Conservation (phyloP, 352 stramenopile genomes). For the Pythium dissotocum region DNA sequence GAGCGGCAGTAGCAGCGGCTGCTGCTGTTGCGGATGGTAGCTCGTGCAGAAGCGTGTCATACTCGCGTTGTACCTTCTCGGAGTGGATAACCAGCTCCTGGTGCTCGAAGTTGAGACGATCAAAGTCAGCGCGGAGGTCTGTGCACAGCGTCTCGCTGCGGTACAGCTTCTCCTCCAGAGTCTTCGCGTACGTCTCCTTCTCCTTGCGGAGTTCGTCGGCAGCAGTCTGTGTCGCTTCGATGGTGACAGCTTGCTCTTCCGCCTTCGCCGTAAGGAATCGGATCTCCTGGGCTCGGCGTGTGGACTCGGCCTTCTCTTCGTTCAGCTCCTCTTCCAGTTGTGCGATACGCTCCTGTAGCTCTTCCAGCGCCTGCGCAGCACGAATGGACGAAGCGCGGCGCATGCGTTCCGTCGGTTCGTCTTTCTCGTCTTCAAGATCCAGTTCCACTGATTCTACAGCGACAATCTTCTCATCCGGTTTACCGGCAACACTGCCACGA, state of each 20-base stretch:
- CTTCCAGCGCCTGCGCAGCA: conserved; percentile 57
- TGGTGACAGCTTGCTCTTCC: conserved; percentile 55
- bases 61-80: conserved; percentile 76
- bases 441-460: conserved; percentile 26
- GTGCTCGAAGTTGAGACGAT: conserved; percentile 81
- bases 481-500: conserved; percentile 13
- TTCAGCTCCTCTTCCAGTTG: conserved; percentile 77
- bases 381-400: conserved; percentile 51
- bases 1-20: conserved; percentile 12
- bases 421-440: conserved; percentile 30
- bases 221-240: conserved; percentile 60
- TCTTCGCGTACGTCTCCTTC: conserved; percentile 64
- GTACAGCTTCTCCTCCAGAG: conserved; percentile 68
- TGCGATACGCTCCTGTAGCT: conserved; percentile 68
- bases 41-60: conserved; percentile 59
- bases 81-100: conserved; percentile 80
- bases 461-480: conserved; percentile 7
- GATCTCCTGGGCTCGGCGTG: conserved; percentile 74
- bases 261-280: conserved; percentile 61
- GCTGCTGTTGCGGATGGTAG: conserved; percentile 35
- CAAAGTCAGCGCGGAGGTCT: conserved; percentile 66
- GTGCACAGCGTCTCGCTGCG: conserved; percentile 55
- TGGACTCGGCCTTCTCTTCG: conserved; percentile 82
- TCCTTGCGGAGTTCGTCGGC: conserved; percentile 69
- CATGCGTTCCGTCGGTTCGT: conserved; percentile 16